Base-by-base conservation (phyloP, 2,329 filamentous ascomycete genomes). In the Trichoderma breve region DNA sequence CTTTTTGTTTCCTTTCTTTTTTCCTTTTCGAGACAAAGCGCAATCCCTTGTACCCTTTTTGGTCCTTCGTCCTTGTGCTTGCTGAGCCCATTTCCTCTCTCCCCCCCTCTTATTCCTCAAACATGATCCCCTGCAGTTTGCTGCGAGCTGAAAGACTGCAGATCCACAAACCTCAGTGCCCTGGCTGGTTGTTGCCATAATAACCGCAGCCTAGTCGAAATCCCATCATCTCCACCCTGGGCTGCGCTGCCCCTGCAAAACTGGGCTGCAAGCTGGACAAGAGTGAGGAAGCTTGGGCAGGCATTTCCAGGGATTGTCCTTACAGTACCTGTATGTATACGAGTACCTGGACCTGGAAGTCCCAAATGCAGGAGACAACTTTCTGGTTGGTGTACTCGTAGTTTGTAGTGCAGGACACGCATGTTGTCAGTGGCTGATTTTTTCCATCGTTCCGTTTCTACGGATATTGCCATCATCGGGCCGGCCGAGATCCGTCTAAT, bases 71-170 rank as follows among this genome's bases (percentile, higher is more conserved):
- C 26, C 28, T 26, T 61, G 47, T 70, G 66, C 43, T 24, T 51
- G 28, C 39, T n/a, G 55, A 30, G 57, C 39, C 66, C 24, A 43
- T 43, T 34, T 70, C 6, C 21, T 3, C 3, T 12, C 21, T 3
- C 3, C 1, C n/a, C 11, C 47, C 21, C 47, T 53, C 47, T 53
- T 53, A 53, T 24, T 53, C 12, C 32, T 30, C 24, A 9, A 43
- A 58, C 47, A 21, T 32, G 24, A 39, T 47, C 58, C 32, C 65
- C 55, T 61, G 55, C 28, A 64, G 62, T 32, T 51, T 43, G 36
- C 36, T 21, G 26, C 57, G 66, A 69, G 66, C 66, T 69, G 66
- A 69, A 69, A 69, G 57, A 34, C 28, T 69, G 39, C 66, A 36
- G 66, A 69, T 62, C 66, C 66, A 69, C 66, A 51, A 7, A n/a